Evolutionary conservation across 2,329 filamentous ascomycete species (phyloP).

Genomic region (Cercospora beticola): DNA sequence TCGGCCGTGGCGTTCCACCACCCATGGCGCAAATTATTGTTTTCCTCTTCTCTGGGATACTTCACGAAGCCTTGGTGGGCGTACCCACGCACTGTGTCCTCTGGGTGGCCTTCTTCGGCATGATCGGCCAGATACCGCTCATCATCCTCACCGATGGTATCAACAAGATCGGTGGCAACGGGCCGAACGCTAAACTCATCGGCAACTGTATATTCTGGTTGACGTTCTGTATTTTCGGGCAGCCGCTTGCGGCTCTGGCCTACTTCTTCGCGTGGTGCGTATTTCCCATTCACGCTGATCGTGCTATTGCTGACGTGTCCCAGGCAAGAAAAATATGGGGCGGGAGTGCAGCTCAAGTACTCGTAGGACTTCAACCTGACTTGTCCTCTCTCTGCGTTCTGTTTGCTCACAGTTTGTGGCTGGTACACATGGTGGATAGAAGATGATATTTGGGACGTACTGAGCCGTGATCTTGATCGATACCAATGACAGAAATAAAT

Average conservation of each 20-base stretch:
- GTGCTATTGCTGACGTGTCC: neutral
- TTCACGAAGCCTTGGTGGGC: slow-evolving; percentile 91
- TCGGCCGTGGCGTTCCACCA: slow-evolving; percentile 77
- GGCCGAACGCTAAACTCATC: slow-evolving; percentile 71
- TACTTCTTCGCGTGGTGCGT: slow-evolving; percentile 93
- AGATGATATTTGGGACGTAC: neutral
- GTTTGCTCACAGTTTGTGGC: neutral
- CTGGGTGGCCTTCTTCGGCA: slow-evolving; percentile 90
- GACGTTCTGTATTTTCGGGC: slow-evolving; percentile 90
- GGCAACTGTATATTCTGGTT: slow-evolving; percentile 97
- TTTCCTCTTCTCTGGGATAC: slow-evolving; percentile 81
- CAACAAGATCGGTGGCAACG: slow-evolving; percentile 66
- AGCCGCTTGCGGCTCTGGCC: slow-evolving; percentile 85
- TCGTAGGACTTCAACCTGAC: slow-evolving; percentile 8
- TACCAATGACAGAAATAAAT: neutral
- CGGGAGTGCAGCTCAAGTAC: slow-evolving; percentile 26
- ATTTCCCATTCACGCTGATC: neutral
- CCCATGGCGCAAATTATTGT: slow-evolving; percentile 72
- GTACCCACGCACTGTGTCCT: slow-evolving; percentile 72
- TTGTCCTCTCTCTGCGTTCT: neutral
- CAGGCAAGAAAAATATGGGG: slow-evolving; percentile 78
- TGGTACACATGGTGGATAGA: neutral
- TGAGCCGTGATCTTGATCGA: neutral
- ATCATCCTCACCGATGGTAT: slow-evolving; percentile 78
- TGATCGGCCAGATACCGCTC: slow-evolving; percentile 89